phyloP scores from a whole-genome alignment of 768 basidiomycete species.

The Mycena vitilis region DNA sequence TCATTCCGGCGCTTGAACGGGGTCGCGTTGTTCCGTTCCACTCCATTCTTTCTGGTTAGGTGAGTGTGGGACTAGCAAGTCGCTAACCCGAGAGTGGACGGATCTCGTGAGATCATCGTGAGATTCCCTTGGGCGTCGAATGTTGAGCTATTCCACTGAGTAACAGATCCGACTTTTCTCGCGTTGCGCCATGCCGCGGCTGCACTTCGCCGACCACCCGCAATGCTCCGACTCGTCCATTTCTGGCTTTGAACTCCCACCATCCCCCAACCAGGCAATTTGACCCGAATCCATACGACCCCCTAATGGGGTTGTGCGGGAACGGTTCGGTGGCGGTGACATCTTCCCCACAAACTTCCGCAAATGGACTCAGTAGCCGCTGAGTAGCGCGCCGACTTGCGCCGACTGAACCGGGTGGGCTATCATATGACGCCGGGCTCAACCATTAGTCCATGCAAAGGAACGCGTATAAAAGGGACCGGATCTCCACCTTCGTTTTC shows the following conservation, averaged over 20 bases:
- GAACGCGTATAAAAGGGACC: slow-evolving; percentile 20
- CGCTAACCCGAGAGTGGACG: slow-evolving; percentile 1
- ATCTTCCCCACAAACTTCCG: neutral
- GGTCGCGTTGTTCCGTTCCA: slow-evolving; percentile 26
- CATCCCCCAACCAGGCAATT: neutral
- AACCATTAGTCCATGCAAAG: neutral
- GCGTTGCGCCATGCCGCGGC: neutral
- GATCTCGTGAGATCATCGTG: slow-evolving; percentile 6
- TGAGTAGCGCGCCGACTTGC: slow-evolving; percentile 15
- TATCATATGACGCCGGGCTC: slow-evolving; percentile 23
- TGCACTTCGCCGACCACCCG: neutral
- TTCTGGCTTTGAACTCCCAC: slow-evolving; percentile 5
- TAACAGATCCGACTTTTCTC: neutral
- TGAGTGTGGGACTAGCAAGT: neutral
- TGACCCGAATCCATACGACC: slow-evolving; percentile 11
- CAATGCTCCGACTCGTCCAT: slow-evolving; percentile 8
- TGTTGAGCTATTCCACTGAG: too few species aligned
- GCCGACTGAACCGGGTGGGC: neutral
- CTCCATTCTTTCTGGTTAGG: slow-evolving; percentile 5
- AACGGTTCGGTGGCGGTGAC: slow-evolving; percentile 13
- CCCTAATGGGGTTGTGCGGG: neutral
- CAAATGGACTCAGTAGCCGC: neutral
- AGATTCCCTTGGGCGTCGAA: neutral
- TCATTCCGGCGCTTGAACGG: neutral
- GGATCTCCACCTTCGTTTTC: neutral